Conservation (phyloP, 169 alveolate genomes). For the Plasmodium ovale region DNA sequence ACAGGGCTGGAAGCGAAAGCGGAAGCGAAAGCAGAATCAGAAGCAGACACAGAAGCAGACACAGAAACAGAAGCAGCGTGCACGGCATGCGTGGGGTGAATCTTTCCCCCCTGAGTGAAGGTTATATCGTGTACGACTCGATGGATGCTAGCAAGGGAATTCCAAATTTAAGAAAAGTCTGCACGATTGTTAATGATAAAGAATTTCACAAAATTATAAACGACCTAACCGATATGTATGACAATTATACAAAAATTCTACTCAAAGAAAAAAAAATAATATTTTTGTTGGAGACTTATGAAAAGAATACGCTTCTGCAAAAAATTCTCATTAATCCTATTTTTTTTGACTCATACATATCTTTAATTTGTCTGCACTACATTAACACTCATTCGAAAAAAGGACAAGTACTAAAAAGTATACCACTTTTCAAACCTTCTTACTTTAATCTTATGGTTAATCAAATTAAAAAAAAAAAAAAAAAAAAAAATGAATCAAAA, state of each 20-base stretch:
- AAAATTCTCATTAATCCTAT: slow-evolving; percentile 20
- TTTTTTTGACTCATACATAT: slow-evolving; percentile 55
- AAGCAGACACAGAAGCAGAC: neutral
- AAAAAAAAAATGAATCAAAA: slow-evolving; percentile 15
- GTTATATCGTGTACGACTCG: slow-evolving; percentile 27
- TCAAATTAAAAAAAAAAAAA: slow-evolving; percentile 25
- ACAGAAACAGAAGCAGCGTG: neutral
- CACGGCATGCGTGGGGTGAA: too few species aligned
- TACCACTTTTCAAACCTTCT: slow-evolving; percentile 64
- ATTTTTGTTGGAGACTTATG: slow-evolving; percentile 32
- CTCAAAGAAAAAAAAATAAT: slow-evolving; percentile 25
- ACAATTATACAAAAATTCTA: slow-evolving; percentile 46
- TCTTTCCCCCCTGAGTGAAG: neutral
- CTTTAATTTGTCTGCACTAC: slow-evolving; percentile 18
- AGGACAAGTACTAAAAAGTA: slow-evolving; percentile 1
- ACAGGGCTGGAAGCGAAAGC: neutral
- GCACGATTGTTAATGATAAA: slow-evolving; percentile 44
- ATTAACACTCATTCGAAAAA: slow-evolving; percentile 35
- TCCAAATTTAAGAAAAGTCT: slow-evolving; percentile 4
- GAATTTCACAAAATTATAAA: slow-evolving; percentile 39
- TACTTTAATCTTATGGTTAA: slow-evolving; percentile 14
- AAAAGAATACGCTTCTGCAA: slow-evolving; percentile 23
- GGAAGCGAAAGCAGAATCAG: neutral
- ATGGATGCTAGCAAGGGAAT: neutral
- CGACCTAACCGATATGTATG: slow-evolving; percentile 52